Base-by-base conservation (phyloP, 768 basidiomycete species). In the Rhizopogon roseolus region DNA sequence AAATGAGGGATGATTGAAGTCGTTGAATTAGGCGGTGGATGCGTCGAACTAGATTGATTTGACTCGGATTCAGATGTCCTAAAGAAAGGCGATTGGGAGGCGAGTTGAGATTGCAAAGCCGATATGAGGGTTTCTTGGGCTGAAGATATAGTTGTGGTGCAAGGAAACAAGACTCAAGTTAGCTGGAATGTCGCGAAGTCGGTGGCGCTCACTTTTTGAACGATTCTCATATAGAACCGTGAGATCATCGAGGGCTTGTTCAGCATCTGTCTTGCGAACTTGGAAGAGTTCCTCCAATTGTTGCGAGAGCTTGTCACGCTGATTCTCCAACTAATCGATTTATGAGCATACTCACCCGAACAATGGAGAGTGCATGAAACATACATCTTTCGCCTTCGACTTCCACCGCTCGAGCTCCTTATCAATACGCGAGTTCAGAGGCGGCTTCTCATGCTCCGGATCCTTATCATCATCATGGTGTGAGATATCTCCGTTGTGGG, bases 221-320 rank as follows among this genome's bases (percentile, higher is more conserved):
- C 74, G 73, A 0, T 74, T 75, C 49, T 86, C 76, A 54, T 80
- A 80, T 50, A 81, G 79, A 16, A 71, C 63, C 38, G 74, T 73
- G 50, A 80, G 71, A 13, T 80, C 73, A 53, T 75, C 71, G 46
- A 84, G 62, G 13, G 77, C 63, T 53, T 76, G 70, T 60, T 92
- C 88, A 28, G 86, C 71, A 55, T 90, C 90, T 5, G 88, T 87
- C 39, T 74, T 66, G 42, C 86, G 79, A 39, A 84, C 68, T 34
- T 76, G 72, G 50, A 80, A 75, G 6, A 81, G 64, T 55, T 88
- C 82, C 40, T 89, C 79, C 16, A 90, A 57, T 53, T 86, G 83
- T 16, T 71, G 66, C 36, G 74, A 72, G 1, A 90, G 63, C 25
- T 72, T 65, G 29, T 76, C 71, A 22, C 78, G 74, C 46, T 78